These are phyloP conservation scores for Oryza glumipatula DNA, from an alignment of 176 grass and related monocot species.

Conservation along the genomic window DNA sequence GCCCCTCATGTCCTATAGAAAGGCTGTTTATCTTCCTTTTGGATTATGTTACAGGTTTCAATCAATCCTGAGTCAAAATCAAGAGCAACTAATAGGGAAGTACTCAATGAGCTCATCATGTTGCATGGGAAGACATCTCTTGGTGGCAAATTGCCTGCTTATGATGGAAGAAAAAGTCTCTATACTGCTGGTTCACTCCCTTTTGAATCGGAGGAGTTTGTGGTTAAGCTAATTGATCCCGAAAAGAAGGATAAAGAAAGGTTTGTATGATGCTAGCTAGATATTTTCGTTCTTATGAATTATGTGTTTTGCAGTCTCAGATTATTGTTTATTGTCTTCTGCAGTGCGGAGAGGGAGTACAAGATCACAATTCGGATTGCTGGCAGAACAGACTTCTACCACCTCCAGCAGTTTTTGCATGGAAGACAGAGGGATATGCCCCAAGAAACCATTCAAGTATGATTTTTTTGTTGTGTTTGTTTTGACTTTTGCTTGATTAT, in stretches of 20 bases:
- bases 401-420: conserved; percentile 62
- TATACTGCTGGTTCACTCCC: conserved; percentile 88
- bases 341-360: conserved; percentile 64
- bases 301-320: neutral
- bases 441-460: conserved; percentile 86
- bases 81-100: conserved; percentile 58
- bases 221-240: conserved; percentile 54
- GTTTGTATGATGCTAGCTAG: conserved; percentile 14
- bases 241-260: conserved; percentile 61
- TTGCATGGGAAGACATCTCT: conserved; percentile 55
- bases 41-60: conserved; percentile 52
- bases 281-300: neutral
- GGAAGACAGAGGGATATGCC: conserved; percentile 74
- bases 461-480: neutral
- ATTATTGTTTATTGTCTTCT: conserved; percentile 6
- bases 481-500: neutral
- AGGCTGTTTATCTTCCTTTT: neutral
- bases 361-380: conserved; percentile 73
- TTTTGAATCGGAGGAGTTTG: conserved; percentile 70
- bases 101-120: conserved; percentile 67
- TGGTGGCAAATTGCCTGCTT: conserved; percentile 62
- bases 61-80: conserved; percentile 80
- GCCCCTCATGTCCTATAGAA: neutral
- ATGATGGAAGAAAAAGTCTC: conserved; percentile 85
- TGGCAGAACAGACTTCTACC: conserved; percentile 59